Base-by-base conservation (phyloP, 176 grass and related monocot species). In the Areca catechu region DNA sequence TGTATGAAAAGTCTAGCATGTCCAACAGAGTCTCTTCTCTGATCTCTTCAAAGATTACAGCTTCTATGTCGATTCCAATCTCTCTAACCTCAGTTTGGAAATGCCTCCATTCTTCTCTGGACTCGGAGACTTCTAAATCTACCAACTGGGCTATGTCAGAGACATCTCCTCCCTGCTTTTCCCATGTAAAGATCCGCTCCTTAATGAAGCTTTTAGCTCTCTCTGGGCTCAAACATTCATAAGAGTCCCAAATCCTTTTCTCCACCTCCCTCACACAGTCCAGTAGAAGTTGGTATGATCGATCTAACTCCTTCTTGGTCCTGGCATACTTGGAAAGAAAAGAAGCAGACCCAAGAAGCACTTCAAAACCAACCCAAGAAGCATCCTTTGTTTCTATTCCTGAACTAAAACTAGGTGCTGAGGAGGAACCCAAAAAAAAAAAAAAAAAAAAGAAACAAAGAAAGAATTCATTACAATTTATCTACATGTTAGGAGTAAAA, bases 331-430 rank as follows among this genome's bases (percentile, higher is more conserved):
- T 16, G 48, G 57, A 15, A 43, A 22, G 15, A 24, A 70, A 69
- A 5, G 75, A 83, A 15, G 60, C 17, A 4, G 73, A 58, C 49
- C 63, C 66, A 0, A 67, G 59, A 78, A 73, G 60, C 1, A 61
- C 47, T 16, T 74, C 67, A 58, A 23, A 19, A 21, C 50, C 68
- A 28, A 47, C 20, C 67, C 67, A 60, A 24, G 54, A 15, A 25
- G 29, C 19, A 24, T 51, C 56, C 1, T 27, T 25, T 15, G 48
- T 1, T 63, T 66, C 30, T 24, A 68, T 65, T 15, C 57, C 22
- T 0, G 71, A 83, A 73, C 70, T 88, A 7, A 37, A 15, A 10
- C 73, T 68, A 53, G 94, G 89, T 48, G 81, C 89, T 0, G 94
- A 93, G 17, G 81, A 79, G 49, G 57, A 53, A 77, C 47, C 68